phyloP scores from a whole-genome alignment of 2,329 filamentous ascomycete genomes.

The Botrytis elliptica region DNA sequence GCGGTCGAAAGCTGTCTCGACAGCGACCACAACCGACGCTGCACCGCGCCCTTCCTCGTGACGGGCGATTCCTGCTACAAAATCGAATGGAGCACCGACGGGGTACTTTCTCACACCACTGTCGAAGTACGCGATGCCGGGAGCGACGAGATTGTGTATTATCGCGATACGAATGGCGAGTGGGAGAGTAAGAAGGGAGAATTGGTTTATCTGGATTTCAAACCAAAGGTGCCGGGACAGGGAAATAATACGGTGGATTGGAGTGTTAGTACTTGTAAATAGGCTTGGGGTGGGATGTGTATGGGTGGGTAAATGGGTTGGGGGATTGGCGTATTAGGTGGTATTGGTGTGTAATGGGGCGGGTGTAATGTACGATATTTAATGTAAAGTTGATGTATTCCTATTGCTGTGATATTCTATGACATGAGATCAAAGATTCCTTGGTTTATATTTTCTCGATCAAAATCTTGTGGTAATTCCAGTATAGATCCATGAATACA shows the following conservation, averaged over 20 bases:
- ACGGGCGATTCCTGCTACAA: constrained; percentile 43
- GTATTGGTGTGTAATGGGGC: not conserved
- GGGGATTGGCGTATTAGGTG: not conserved
- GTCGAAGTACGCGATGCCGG: constrained; percentile 43
- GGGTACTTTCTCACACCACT: constrained; percentile 43
- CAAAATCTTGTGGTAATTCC: too few species aligned
- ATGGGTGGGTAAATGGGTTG: not conserved
- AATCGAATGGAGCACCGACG: constrained; percentile 44
- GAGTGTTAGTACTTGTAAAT: constrained; percentile 42
- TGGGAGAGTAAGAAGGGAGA: constrained; percentile 48
- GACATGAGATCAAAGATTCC: not conserved
- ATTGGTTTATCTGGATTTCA: constrained; percentile 48
- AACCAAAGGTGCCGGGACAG: constrained; percentile 46
- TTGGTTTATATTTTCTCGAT: not conserved
- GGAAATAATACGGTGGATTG: constrained; percentile 48
- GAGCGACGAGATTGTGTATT: constrained; percentile 45
- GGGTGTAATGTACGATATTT: not conserved
- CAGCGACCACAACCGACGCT: constrained; percentile 38
- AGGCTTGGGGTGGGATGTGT: constrained; percentile 12
- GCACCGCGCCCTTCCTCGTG: constrained; percentile 43
- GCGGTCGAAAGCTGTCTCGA: constrained; percentile 46
- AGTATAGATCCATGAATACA: not conserved
- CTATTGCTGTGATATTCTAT: not conserved
- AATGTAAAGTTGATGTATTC: not conserved
- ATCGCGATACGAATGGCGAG: constrained; percentile 47